Base-by-base conservation (phyloP, 2,329 filamentous ascomycete genomes). In the Penicillium sp. region DNA sequence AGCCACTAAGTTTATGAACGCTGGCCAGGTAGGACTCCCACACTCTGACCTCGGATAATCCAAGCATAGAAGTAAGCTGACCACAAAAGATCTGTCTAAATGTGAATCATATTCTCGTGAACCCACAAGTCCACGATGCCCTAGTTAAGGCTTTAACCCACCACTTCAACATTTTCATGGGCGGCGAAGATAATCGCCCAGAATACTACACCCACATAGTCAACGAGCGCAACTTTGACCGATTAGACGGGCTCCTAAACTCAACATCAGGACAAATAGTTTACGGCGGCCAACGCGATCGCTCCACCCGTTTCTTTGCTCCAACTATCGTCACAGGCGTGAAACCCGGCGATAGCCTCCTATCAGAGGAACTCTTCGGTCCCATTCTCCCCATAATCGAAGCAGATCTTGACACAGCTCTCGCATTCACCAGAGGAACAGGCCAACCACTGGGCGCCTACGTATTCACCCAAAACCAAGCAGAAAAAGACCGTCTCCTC, bases 361-460 rank as follows among this genome's bases (percentile, higher is more conserved):
- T 82, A 5, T 70, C 70, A 19, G 76, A 80, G 58, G 79, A 81
- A 64, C 62, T 81, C 16, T 80, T 81, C 56, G 77, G 74, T 0
- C 76, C 77, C 2, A 74, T 81, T 26, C 69, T 75, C 9, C 78
- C 79, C 21, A 65, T 80, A 7, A 51, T 80, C 2, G 70, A 72
- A 14, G 72, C 63, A 14, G 53, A 59, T 21, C 55, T 60, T 14
- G 48, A 70, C 33, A 67, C 65, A 5, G 73, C 71, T 19, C 65
- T 77, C 24, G 51, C 57, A 3, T 58, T 67, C 55, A 65, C 63
- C 16, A 60, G 61, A 27, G 41, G 14, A 3, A 53, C 55, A 4
- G 62, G 60, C 5, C 70, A 71, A 24, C 75, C 77, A 0, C 71
- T 80, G 3, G 76, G 71, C 1, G 63, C 79, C 16, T 80, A 80